Base-by-base conservation (phyloP, 768 basidiomycete species). In the Polyporus arcularius region DNA sequence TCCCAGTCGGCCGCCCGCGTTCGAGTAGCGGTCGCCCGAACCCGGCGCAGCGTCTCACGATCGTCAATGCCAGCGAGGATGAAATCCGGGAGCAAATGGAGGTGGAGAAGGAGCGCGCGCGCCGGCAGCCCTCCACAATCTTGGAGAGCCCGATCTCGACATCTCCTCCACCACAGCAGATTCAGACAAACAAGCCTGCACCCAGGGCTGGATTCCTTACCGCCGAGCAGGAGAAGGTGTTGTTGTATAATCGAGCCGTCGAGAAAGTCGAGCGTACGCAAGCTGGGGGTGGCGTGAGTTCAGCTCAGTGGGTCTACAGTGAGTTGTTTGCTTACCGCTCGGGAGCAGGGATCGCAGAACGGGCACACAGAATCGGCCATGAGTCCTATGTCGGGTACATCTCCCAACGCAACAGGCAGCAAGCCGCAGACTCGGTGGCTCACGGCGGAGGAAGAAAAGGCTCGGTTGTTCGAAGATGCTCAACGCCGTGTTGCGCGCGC, bases 381-480 rank as follows among this genome's bases (percentile, higher is more conserved):
- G 2, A 28, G 35, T 47, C 15, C 48, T 30, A 35, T 39, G 2
- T 42, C 53, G 8, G 45, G 31, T 16, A 39, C 28, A 5, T 32
- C 55, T 6, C 39, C 53, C n/a, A 12, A 47, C 3, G 32, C 58
- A 68, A 12, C 54, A 1, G 14, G 56, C 70, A 49, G 54, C 72
- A 57, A 64, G 65, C 41, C 49, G 67, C 63, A 60, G 18, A 57
- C 55, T 32, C 70, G 71, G 41, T 92, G 88, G 89, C 77, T 77
- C 7, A 81, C 86, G 1, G 89, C 92, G 0, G 91, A 92, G 72
- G 83, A 86, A 57, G 92, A 94, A 70, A 93, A 94, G 67, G 73
- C 81, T 1, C 78, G 81, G n/a, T 69, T 91, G n/a, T 92, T 82
- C 71, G 78, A 88, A 52, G 71, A 84, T 51, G 90, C 91, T 0